Percentiles rank a stretch among this genome's conserved stretches.
These are phyloP conservation scores for Wickerhamomyces kurtzmanii DNA, from an alignment of 805 yeast genomes.

Conservation along the genomic window DNA sequence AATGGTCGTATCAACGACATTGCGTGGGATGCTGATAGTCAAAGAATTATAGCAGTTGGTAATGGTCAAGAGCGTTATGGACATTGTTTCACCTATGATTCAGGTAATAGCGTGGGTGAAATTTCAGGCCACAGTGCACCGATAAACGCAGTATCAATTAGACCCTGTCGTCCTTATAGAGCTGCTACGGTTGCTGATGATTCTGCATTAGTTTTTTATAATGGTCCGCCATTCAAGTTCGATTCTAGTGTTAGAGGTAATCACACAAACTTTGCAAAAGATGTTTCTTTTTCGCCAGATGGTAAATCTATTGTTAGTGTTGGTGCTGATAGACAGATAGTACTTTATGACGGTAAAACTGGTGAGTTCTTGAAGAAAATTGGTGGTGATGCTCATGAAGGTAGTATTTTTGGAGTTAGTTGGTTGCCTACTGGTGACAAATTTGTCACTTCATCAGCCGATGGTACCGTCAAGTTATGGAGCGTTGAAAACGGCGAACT, in stretches of 20 bases:
- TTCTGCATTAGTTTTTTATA: conserved; percentile 69
- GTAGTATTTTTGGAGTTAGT: conserved; percentile 72
- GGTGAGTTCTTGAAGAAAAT: conserved; percentile 61
- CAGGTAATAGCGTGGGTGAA: conserved; percentile 96
- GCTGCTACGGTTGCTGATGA: conserved; percentile 94
- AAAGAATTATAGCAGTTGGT: conserved; percentile 88
- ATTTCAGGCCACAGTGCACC: conserved; percentile 84
- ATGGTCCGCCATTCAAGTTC: conserved; percentile 94
- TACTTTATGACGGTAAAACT: conserved; percentile 76
- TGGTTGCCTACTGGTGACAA: conserved; percentile 51
- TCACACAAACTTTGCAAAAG: conserved; percentile 74
- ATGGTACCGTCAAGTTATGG: conserved; percentile 64
- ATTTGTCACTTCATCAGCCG: conserved; percentile 82
- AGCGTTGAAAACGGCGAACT: conserved; percentile 32
- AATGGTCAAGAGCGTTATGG: conserved; percentile 89
- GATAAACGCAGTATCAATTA: conserved; percentile 76
- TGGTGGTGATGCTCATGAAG: conserved; percentile 41
- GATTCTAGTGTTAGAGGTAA: conserved; percentile 58
- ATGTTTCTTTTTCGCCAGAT: conserved; percentile 72
- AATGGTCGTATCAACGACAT: conserved; percentile 75
- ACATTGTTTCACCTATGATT: conserved; percentile 85
- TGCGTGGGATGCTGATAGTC: conserved; percentile 87
- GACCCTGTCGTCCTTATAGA: conserved; percentile 77
- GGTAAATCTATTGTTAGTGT: conserved; percentile 71
- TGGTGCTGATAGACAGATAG: conserved; percentile 75